Conservation (phyloP, 805 yeast genomes). For the Ogataea thermomethanolica region DNA sequence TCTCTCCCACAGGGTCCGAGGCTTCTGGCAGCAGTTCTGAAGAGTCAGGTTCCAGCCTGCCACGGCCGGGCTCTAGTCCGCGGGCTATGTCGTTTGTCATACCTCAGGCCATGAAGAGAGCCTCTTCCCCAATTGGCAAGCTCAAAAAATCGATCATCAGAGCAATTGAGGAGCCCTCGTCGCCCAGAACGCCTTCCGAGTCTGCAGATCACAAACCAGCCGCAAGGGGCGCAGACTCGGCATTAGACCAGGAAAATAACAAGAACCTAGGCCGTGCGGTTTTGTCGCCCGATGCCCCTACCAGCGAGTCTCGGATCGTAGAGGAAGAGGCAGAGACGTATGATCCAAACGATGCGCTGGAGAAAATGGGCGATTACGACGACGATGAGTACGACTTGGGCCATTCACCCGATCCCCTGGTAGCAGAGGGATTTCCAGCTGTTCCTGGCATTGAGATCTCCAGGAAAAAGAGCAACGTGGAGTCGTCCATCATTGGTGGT, state of each 20-base stretch:
- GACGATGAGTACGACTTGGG: conserved; percentile 16
- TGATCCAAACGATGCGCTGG: neutral
- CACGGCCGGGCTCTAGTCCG: neutral
- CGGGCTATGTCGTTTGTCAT: conserved; percentile 3
- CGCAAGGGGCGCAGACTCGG: conserved; percentile 3
- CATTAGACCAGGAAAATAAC: neutral
- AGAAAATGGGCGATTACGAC: conserved; percentile 24
- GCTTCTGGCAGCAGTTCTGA: neutral
- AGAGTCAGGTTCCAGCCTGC: neutral
- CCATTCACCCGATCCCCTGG: neutral
- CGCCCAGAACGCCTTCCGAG: neutral
- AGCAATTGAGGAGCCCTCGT: neutral
- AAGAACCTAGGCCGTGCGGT: conserved; percentile 7
- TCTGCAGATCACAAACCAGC: conserved; percentile 1
- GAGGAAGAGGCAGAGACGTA: conserved; percentile 18
- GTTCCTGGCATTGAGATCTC: neutral
- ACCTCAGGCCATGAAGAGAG: conserved; percentile 8
- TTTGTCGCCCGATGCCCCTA: neutral
- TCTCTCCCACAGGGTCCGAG: neutral
- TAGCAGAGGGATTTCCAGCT: neutral
- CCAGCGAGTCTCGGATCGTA: conserved; percentile 2
- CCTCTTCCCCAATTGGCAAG: conserved; percentile 11
- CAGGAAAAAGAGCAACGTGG: conserved; percentile 26
- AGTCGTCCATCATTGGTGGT: conserved; percentile 52
- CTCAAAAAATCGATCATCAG: conserved; percentile 7